Percentiles rank a stretch among this genome's conserved stretches.
phyloP scores from a whole-genome alignment of 2,329 filamentous ascomycete species.

The Zasmidium cellare region DNA sequence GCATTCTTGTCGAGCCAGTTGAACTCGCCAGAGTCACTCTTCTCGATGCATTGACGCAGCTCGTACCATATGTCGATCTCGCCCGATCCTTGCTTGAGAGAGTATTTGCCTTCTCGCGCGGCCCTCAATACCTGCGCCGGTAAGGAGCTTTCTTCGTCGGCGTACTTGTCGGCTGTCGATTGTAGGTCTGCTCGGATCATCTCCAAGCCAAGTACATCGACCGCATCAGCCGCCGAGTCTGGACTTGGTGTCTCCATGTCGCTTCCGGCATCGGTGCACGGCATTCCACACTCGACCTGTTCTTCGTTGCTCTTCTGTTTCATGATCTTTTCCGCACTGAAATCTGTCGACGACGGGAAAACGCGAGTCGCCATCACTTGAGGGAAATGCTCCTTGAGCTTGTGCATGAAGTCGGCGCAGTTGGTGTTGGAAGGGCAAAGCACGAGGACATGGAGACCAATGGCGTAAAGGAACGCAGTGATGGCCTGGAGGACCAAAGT shows the following conservation, averaged over 20 bases:
- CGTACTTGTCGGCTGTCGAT: conserved; percentile 13
- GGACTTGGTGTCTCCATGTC: background rate
- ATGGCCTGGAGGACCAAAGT: conserved; percentile 17
- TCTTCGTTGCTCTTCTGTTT: background rate
- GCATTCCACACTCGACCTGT: background rate
- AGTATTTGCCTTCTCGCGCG: conserved; percentile 3
- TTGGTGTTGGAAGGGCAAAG: conserved; percentile 23
- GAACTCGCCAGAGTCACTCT: conserved; percentile 14
- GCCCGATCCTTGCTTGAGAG: background rate
- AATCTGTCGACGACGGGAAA: conserved; percentile 14
- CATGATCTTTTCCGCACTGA: conserved; percentile 9
- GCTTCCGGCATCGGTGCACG: background rate
- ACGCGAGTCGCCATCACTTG: conserved; percentile 16
- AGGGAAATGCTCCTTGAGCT: conserved; percentile 18
- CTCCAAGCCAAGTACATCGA: conserved; percentile 17
- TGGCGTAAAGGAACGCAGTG: conserved; percentile 18
- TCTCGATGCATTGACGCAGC: conserved; percentile 12
- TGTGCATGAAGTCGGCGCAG: conserved; percentile 19
- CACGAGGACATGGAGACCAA: conserved; percentile 20
- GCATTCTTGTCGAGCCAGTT: conserved; percentile 9
- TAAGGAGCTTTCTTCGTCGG: conserved; percentile 12
- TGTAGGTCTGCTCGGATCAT: conserved; percentile 17
- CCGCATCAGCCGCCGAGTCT: background rate
- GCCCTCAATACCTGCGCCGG: conserved; percentile 13
- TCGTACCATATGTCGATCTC: conserved; percentile 17